Conservation (phyloP, 768 basidiomycete genomes). For the Boletus barrowsii region DNA sequence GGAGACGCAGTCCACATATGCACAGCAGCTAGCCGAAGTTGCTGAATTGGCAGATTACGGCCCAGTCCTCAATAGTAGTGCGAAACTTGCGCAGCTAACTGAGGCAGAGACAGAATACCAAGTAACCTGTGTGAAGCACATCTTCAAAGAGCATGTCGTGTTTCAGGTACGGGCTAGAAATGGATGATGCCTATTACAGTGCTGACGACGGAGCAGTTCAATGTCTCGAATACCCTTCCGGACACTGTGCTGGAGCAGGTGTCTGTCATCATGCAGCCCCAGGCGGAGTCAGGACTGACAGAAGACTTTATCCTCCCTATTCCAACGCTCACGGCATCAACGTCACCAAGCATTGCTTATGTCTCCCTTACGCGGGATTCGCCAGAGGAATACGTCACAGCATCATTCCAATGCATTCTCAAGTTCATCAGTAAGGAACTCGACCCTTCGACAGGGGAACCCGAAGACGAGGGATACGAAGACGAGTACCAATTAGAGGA, state of each 20-base stretch:
- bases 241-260: conserved; percentile 95
- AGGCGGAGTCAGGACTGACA: conserved; percentile 67
- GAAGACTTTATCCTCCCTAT: conserved; percentile 96
- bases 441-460: conserved; percentile 91
- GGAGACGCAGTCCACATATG: conserved; percentile 86
- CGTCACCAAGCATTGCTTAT: conserved; percentile 83
- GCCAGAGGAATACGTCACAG: conserved; percentile 73
- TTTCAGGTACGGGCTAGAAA: conserved; percentile 71
- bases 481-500: conserved; percentile 99
- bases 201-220: conserved; percentile 60
- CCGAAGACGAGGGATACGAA: conserved; percentile 98
- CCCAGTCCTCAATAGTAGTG: conserved; percentile 79
- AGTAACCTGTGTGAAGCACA: conserved; percentile 93
- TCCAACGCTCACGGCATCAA: conserved; percentile 61
- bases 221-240: conserved; percentile 93
- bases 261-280: conserved; percentile 87
- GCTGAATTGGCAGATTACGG: conserved; percentile 87
- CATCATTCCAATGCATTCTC: conserved; percentile 86
- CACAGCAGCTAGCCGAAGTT: conserved; percentile 79
- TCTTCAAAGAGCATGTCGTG: conserved; percentile 92
- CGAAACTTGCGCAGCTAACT: conserved; percentile 78
- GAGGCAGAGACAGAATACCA: conserved; percentile 99
- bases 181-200: not conserved
- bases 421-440: conserved; percentile 97
- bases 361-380: conserved; percentile 87